Conservation (phyloP, 2,329 filamentous ascomycete genomes). For the Ceratocystis cubensis region DNA sequence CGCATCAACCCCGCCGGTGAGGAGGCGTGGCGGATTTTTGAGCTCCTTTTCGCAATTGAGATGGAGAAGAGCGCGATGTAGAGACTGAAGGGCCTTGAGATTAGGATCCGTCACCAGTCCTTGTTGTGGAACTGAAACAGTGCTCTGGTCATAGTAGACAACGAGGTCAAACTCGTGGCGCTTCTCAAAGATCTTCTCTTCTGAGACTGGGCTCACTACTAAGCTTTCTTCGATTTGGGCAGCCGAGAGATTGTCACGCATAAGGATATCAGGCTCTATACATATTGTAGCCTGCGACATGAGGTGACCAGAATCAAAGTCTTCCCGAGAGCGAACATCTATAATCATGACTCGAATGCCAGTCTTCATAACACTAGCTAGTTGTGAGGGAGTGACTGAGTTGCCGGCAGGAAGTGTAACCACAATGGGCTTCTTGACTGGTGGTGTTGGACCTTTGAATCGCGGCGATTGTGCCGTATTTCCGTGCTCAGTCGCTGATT, state of each 20-base stretch:
- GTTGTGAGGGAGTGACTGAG: constrained; percentile 53
- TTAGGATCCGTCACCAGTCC: constrained; percentile 9
- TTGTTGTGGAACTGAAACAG: constrained; percentile 38
- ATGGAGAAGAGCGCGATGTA: constrained; percentile 69
- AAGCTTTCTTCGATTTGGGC: constrained; percentile 54
- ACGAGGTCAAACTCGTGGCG: constrained; percentile 71
- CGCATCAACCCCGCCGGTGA: constrained; percentile 71
- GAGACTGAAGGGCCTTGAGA: constrained; percentile 30
- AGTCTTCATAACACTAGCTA: constrained; percentile 55
- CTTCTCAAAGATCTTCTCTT: constrained; percentile 60
- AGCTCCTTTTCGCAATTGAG: constrained; percentile 72
- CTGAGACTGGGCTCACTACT: constrained; percentile 57
- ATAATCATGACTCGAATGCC: constrained; percentile 61
- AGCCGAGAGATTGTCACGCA: constrained; percentile 54
- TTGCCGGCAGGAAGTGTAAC: constrained; percentile 42
- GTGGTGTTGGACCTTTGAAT: neutral
- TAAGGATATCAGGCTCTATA: constrained; percentile 64
- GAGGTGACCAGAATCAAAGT: constrained; percentile 83
- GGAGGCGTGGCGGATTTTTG: constrained; percentile 58
- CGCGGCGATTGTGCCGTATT: neutral
- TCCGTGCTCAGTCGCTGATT: neutral
- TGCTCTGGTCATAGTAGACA: constrained; percentile 74
- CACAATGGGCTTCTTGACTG: neutral
- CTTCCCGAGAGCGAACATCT: constrained; percentile 66
- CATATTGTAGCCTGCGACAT: constrained; percentile 75